Evolutionary conservation across 805 yeast species (phyloP), one percentile per base, ranked within the genome.

Genomic region (Saccharomycopsis microspora): DNA sequence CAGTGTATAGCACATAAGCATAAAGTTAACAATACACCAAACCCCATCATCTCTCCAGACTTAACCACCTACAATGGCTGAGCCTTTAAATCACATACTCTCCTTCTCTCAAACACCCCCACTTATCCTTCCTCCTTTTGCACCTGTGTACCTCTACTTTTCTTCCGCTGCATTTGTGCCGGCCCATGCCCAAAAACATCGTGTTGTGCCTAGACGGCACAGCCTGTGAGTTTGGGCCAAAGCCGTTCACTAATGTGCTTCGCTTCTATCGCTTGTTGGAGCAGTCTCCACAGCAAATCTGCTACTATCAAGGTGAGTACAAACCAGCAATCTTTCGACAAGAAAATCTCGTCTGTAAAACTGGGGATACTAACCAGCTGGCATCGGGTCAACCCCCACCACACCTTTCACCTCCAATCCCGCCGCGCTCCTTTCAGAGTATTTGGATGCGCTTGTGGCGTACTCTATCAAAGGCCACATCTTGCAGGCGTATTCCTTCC

Each of bases 161-260:
- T 19, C 19, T 19, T 19, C 19, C 19, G 19, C 19, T 19, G 19
- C 19, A 19, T 34, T 34, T 34, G 36, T n/a, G n/a, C 36, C 8
- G n/a, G n/a, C 3, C 32, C n/a, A 31, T 11, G 19, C 29, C 44
- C 5, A 74, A 70, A 57, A 76, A 72, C 52, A 61, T 79, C 29
- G 62, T 80, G 1, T 58, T 79, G 8, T 79, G 85, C 56, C 70
- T 80, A 44, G 85, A 80, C 64, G 85, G 85, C 1, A 80, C 85
- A 0, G 72, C 67, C 32, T 76, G 71, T 54, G 73, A 74, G 52
- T 78, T 79, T 59, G 81, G 82, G 1, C 69, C 72, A 0, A 61
- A 65, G 29, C 78, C 81, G 0, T 71, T 70, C 47, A 69, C 82
- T 1, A 79, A 77, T 54, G 73, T 75, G 1, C 58, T 80, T 41